Base-by-base conservation (phyloP, 495 filamentous ascomycete genomes). In the Halenospora varia region DNA sequence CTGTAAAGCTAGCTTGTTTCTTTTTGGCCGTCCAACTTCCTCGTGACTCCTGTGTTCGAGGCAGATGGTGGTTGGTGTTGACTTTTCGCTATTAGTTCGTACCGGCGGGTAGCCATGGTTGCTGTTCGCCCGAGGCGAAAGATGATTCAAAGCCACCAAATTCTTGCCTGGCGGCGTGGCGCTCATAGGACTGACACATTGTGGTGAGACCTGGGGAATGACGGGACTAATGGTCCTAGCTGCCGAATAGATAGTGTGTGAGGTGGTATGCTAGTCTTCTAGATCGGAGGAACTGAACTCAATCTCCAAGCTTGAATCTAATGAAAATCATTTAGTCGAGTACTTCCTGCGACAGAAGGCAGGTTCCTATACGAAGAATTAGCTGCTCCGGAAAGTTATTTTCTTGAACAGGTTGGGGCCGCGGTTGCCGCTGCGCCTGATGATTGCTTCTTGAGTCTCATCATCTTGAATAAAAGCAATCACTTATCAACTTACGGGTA, bases 401-500 rank as follows among this genome's bases (percentile, higher is more conserved):
- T 23, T 20, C 25, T 48, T 35, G 49, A 25, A 29, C 20, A 10
- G 24, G 44, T 18, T 24, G 17, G 3, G 48, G 26, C 47, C 59
- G 50, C 53, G 47, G 24, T 56, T 56, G 19, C 53, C 59, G 53
- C 53, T 44, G 39, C 39, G 17, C 39, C 49, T 29, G 45, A 39
- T 45, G 10, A 4, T 61, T 52, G 40, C 49, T 56, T 56, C 41
- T 51, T 47, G n/a, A 20, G 19, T 24, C 35, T 39, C 24, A 25
- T 19, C n/a, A 39, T 8, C 45, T 18, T 25, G 26, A 51, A 52
- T n/a, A 53, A 56, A 51, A 50, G 61, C 40, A 59, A 49, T 19
- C 35, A 50, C 22, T 11, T 52, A 59, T 55, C 60, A 57, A 13
- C 11, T 48, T 57, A 56, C 47, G 59, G 48, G 42, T 49, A 62